phyloP scores from a whole-genome alignment of 768 basidiomycete species.

The Lactarius psammicola region DNA sequence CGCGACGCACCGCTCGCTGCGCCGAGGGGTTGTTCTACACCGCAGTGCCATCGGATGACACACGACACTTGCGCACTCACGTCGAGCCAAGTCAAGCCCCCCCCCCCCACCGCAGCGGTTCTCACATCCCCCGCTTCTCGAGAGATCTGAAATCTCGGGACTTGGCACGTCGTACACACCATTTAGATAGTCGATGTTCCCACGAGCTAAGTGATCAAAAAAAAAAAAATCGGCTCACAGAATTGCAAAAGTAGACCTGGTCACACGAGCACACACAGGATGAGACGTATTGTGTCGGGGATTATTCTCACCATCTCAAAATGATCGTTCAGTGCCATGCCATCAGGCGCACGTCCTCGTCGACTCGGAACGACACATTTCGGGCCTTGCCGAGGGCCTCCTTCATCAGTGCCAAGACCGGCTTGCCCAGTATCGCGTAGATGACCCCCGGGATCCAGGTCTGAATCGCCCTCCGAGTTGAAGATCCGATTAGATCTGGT shows the following conservation, averaged over 20 bases:
- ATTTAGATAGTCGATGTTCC: conserved; percentile 90
- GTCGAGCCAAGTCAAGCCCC: conserved; percentile 53
- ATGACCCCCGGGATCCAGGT: conserved; percentile 83
- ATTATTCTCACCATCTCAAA: conserved; percentile 80
- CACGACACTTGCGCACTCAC: conserved; percentile 72
- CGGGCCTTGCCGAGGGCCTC: conserved; percentile 66
- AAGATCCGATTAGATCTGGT: no score
- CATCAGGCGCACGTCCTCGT: conserved; percentile 57
- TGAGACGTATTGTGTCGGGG: no score
- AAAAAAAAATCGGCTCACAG: background rate
- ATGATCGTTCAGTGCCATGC: conserved; percentile 80
- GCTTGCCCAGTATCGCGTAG: conserved; percentile 79
- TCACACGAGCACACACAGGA: no score
- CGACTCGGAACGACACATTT: conserved; percentile 51
- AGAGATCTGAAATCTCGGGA: conserved; percentile 52
- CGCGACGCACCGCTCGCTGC: conserved; percentile 61
- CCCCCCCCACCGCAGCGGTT: conserved; percentile 68
- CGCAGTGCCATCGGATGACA: conserved; percentile 87
- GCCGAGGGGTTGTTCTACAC: conserved; percentile 87
- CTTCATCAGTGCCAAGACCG: conserved; percentile 81
- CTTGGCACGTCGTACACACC: conserved; percentile 45
- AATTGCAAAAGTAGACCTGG: no score
- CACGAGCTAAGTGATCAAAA: no score
- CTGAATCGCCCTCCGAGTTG: conserved; percentile 39
- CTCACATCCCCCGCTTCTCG: conserved; percentile 76